phyloP scores from a whole-genome alignment of 1,139 yeast genomes.

The Blastobotrys capitulatus region DNA sequence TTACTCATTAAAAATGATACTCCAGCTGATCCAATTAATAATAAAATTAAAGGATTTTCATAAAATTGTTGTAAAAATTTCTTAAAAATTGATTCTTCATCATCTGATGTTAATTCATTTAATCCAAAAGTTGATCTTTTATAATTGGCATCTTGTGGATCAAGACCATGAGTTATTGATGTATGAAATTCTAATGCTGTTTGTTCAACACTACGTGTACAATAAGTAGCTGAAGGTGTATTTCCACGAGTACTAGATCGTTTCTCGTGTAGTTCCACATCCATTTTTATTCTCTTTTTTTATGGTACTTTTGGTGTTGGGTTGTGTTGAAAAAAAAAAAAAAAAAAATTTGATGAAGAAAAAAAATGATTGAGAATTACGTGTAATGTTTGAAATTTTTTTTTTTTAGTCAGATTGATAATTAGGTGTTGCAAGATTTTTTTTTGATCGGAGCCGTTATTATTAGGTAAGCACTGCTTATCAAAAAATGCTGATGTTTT shows the following conservation, averaged over 20 bases:
- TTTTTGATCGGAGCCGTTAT: no score
- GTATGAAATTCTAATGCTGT: slow-evolving; percentile 60
- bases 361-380: neutral
- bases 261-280: slow-evolving; percentile 1
- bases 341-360: neutral
- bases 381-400: neutral
- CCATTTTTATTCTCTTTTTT: neutral
- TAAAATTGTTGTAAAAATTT: slow-evolving; percentile 76
- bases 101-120: slow-evolving; percentile 68
- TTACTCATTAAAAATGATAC: slow-evolving; percentile 88
- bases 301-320: neutral
- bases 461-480: no score
- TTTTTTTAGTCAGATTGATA: no score
- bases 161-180: slow-evolving; percentile 52
- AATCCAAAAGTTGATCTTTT: slow-evolving; percentile 72
- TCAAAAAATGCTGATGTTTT: no score
- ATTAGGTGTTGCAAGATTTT: no score
- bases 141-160: slow-evolving; percentile 58
- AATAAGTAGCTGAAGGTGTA: slow-evolving; percentile 42
- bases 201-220: slow-evolving; percentile 55
- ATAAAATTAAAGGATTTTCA: slow-evolving; percentile 81
- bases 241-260: neutral
- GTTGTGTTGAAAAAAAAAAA: neutral
- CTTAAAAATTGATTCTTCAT: slow-evolving; percentile 63
- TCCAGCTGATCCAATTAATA: slow-evolving; percentile 81